These are phyloP conservation scores for Pyrenophora graminea DNA, from an alignment of 2,329 filamentous ascomycete species.

Conservation along the genomic window DNA sequence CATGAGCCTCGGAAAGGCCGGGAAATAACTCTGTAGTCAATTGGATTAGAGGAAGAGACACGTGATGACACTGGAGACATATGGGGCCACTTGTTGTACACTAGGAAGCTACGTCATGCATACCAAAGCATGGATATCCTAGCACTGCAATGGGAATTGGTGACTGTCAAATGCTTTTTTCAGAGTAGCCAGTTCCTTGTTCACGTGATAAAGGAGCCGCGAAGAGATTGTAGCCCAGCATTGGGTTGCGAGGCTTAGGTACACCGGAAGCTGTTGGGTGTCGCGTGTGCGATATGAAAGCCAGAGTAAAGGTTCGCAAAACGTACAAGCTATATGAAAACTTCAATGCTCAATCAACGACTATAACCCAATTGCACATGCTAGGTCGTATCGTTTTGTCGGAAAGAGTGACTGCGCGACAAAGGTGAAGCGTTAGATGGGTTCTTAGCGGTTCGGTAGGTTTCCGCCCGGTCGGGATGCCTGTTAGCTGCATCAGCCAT, in stretches of 20 bases:
- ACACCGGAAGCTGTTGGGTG: constrained; percentile 2
- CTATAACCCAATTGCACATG: background rate
- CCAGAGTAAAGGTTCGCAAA: too few relatives aligned
- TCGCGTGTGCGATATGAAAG: constrained; percentile 12
- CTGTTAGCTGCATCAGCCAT: constrained; percentile 24
- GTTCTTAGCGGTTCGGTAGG: constrained; percentile 15
- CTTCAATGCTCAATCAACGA: background rate
- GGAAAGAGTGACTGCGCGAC: constrained; percentile 2
- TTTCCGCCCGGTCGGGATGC: constrained; percentile 25
- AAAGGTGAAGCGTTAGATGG: constrained; percentile 1
- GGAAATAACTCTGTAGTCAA: too few relatives aligned
- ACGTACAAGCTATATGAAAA: background rate
- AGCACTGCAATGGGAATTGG: background rate
- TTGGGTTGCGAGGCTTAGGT: background rate
- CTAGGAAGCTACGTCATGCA: constrained; percentile 1
- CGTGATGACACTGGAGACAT: too few relatives aligned
- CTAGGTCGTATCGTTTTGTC: background rate
- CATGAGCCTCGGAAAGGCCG: too few relatives aligned
- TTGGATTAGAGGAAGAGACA: too few relatives aligned
- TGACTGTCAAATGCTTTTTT: background rate
- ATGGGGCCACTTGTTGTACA: background rate
- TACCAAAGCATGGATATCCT: constrained; percentile 2
- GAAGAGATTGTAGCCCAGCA: background rate
- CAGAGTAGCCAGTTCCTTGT: background rate
- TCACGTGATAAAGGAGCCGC: background rate